Conservation (phyloP, 2,329 filamentous ascomycete genomes). For the Colletotrichum australisinense region DNA sequence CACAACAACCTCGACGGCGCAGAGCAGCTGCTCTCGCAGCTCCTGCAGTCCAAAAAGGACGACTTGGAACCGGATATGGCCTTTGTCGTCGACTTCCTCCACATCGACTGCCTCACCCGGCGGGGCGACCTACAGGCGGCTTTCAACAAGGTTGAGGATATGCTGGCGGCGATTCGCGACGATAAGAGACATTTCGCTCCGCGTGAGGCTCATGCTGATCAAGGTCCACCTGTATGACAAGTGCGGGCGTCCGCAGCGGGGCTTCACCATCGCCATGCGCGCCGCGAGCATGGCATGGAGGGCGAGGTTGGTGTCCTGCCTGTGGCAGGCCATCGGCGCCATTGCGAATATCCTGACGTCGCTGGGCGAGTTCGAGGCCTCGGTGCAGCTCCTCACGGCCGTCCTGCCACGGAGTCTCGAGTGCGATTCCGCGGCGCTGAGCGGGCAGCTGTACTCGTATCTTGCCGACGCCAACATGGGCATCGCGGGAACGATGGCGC, state of each 20-base stretch:
- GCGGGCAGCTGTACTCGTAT: slow-evolving; percentile 74
- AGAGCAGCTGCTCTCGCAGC: slow-evolving; percentile 61
- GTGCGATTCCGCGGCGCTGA: slow-evolving; percentile 70
- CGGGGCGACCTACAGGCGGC: slow-evolving; percentile 60
- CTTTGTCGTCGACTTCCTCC: slow-evolving; percentile 62
- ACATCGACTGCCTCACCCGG: slow-evolving; percentile 63
- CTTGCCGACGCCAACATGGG: slow-evolving; percentile 86
- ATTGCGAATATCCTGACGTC: slow-evolving; percentile 77
- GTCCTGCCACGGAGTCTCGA: slow-evolving; percentile 83
- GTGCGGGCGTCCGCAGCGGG: slow-evolving; percentile 76
- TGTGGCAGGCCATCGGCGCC: slow-evolving; percentile 79
- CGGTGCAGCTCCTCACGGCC: slow-evolving; percentile 71
- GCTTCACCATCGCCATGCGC: slow-evolving; percentile 80
- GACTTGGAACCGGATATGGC: slow-evolving; percentile 64
- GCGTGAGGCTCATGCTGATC: slow-evolving; percentile 76
- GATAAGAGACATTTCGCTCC: slow-evolving; percentile 69
- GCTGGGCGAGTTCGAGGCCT: slow-evolving; percentile 77
- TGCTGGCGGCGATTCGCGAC: slow-evolving; percentile 55
- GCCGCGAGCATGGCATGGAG: slow-evolving; percentile 81
- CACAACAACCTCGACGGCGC: slow-evolving; percentile 64
- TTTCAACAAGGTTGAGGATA: slow-evolving; percentile 58
- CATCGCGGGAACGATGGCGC: slow-evolving; percentile 67
- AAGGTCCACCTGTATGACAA: slow-evolving; percentile 79
- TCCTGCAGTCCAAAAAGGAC: slow-evolving; percentile 62
- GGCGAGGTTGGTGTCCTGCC: slow-evolving; percentile 72